These are phyloP conservation scores for Phytophthora boehmeriae DNA, from an alignment of 352 stramenopile species.

Conservation along the genomic window DNA sequence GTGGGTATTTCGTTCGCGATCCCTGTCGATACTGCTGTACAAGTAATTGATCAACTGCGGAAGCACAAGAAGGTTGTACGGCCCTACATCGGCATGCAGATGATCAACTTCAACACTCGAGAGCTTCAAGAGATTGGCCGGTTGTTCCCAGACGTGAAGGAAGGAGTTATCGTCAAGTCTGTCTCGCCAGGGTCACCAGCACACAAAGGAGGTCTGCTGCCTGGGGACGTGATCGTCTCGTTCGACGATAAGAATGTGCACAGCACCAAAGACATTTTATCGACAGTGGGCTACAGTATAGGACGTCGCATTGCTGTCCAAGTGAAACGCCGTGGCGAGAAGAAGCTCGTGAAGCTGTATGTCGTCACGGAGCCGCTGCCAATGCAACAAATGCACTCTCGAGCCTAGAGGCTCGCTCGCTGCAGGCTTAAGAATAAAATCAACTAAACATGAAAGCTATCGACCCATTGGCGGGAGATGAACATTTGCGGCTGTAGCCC, in stretches of 20 bases:
- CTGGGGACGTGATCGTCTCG: slow-evolving; percentile 76
- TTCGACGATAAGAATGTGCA: slow-evolving; percentile 77
- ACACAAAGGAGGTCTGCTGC: slow-evolving; percentile 73
- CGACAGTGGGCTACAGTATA: slow-evolving; percentile 71
- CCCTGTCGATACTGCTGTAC: slow-evolving; percentile 88
- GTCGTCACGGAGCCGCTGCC: slow-evolving; percentile 73
- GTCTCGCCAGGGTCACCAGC: slow-evolving; percentile 79
- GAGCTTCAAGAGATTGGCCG: slow-evolving; percentile 71
- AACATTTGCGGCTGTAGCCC: too few species aligned
- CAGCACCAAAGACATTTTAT: slow-evolving; percentile 80
- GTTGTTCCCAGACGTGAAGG: slow-evolving; percentile 76
- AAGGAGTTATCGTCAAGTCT: slow-evolving; percentile 86
- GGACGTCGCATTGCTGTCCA: slow-evolving; percentile 70
- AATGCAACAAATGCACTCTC: slow-evolving; percentile 22
- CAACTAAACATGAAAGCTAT: too few species aligned
- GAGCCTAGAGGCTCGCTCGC: slow-evolving; percentile 6
- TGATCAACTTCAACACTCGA: slow-evolving; percentile 86
- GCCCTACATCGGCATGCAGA: slow-evolving; percentile 93
- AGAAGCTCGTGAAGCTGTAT: slow-evolving; percentile 44
- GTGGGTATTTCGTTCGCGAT: slow-evolving; percentile 94
- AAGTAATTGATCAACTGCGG: slow-evolving; percentile 91
- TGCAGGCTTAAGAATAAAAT: slow-evolving; percentile 7
- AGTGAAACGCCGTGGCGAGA: slow-evolving; percentile 68
- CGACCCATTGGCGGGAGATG: too few species aligned
- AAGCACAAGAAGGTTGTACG: slow-evolving; percentile 89